Evolutionary conservation across 805 yeast genomes (phyloP), one percentile per base, ranked within the genome.

Genomic region (Saturnispora saitoi): DNA sequence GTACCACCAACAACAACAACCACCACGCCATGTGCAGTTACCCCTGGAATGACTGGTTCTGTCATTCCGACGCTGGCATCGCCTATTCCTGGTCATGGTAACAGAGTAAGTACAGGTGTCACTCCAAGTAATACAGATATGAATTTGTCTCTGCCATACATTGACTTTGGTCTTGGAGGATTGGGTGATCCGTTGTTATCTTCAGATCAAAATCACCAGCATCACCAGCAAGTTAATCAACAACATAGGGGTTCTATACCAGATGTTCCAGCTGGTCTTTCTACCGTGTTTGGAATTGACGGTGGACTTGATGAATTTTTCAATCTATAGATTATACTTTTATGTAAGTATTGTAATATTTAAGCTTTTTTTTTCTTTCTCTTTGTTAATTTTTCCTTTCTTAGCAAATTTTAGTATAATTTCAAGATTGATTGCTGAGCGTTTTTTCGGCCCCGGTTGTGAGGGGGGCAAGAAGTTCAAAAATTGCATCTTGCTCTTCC

Each of bases 21-120:
- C 15, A 55, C 65, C 2, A 56, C 64, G 29, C 67, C 69, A 9
- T 59, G 67, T 0, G 68, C 17, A 12, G 38, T 17, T 12, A 15
- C 20, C 11, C 38, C 38, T 3, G 12, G 11, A 34, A 34, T 6
- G 28, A 24, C 9, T 24, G 28, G 9, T 24, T 6, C 8, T 6
- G 28, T 9, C 8, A 24, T 24, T 6, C 28, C 28, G 8, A 6
- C 28, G 9, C 5, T 24, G 3, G 28, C 32, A 30, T 12, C 32
- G n/a, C 3, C 32, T 30, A 14, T 30, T 30, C 12, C 32, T 2
- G 32, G 14, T 11, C 8, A 30, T 30, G 28, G 8, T 9, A 24
- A 9, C 9, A 34, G 20, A 11, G 11, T 34, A 10, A 34, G 19
- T 24, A 24, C 28, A 3, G 8, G 5, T 6, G 28, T 9, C 38